phyloP scores from a whole-genome alignment of 352 stramenopile species.

The Globisporangium lucens region DNA sequence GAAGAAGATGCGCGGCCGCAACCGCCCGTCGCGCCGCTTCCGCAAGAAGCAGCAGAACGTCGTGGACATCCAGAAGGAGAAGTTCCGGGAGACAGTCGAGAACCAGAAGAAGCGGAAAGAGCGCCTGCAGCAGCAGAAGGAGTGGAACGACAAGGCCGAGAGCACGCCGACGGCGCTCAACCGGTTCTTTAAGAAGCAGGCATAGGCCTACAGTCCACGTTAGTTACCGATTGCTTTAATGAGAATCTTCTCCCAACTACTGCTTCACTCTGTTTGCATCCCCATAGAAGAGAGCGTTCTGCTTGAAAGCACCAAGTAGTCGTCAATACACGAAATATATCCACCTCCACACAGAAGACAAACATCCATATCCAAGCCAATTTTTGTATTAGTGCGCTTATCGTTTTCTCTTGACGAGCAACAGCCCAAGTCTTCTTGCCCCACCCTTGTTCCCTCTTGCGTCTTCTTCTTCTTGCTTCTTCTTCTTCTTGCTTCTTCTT shows the following conservation, averaged over 20 bases:
- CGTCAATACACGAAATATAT: conserved; percentile 1
- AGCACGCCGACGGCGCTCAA: conserved; percentile 77
- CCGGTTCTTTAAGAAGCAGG: conserved; percentile 87
- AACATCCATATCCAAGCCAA: not conserved
- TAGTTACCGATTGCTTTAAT: not conserved
- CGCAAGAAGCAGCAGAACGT: conserved; percentile 98
- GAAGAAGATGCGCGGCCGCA: conserved; percentile 97
- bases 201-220: conserved; percentile 8
- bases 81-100: conserved; percentile 85
- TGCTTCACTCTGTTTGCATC: not conserved
- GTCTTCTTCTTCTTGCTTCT: no score
- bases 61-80: conserved; percentile 93
- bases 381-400: conserved; percentile 6
- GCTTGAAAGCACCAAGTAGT: not conserved
- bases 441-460: not conserved
- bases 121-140: conserved; percentile 62
- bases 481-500: no score
- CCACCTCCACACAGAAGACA: not conserved
- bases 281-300: not conserved
- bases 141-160: conserved; percentile 80
- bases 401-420: not conserved
- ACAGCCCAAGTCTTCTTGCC: not conserved
- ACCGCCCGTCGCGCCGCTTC: conserved; percentile 96
- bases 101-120: conserved; percentile 75
- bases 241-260: not conserved